Conservation (phyloP, 2,329 filamentous ascomycete genomes). For the Ophiocordyceps camponoti-floridani region DNA sequence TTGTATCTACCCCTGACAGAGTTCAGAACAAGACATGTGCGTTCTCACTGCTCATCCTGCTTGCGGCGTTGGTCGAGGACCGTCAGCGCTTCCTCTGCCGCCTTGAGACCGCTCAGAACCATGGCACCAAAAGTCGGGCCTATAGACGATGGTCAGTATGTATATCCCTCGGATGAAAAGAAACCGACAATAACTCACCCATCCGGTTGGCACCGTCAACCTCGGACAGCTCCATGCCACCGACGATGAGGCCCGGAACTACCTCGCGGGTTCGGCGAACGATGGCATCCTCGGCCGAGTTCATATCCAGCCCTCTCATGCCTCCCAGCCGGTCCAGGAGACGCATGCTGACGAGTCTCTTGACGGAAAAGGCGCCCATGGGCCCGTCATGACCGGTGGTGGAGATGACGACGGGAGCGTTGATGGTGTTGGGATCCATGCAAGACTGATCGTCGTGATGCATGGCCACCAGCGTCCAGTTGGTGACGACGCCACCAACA, state of each 20-base stretch:
- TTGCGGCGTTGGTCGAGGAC: conserved; percentile 63
- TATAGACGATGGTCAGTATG: conserved; percentile 3
- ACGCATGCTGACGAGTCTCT: conserved; percentile 80
- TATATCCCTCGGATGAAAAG: too few relatives aligned
- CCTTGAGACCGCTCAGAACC: conserved; percentile 75
- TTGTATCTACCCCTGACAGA: neutral
- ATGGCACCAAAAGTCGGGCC: conserved; percentile 75
- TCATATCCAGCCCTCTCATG: conserved; percentile 91
- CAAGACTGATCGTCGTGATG: conserved; percentile 80
- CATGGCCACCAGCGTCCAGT: conserved; percentile 85
- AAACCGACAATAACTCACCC: conserved; percentile 32
- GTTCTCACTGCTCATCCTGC: conserved; percentile 39
- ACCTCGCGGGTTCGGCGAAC: conserved; percentile 84
- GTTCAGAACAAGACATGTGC: neutral
- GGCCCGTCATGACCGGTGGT: conserved; percentile 85
- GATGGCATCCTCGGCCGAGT: conserved; percentile 77
- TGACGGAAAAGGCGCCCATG: conserved; percentile 80
- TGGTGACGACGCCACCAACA: conserved; percentile 80
- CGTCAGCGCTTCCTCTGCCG: conserved; percentile 67
- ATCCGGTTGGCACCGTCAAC: conserved; percentile 84
- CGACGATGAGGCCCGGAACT: conserved; percentile 75
- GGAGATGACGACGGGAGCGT: conserved; percentile 71
- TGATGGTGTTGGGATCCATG: conserved; percentile 98
- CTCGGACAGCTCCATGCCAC: conserved; percentile 85
- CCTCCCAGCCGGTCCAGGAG: conserved; percentile 68